Percentiles rank a stretch among this genome's conserved stretches.
These are phyloP conservation scores for Penicillium carneum DNA, from an alignment of 2,329 filamentous ascomycete species.

Conservation along the genomic window DNA sequence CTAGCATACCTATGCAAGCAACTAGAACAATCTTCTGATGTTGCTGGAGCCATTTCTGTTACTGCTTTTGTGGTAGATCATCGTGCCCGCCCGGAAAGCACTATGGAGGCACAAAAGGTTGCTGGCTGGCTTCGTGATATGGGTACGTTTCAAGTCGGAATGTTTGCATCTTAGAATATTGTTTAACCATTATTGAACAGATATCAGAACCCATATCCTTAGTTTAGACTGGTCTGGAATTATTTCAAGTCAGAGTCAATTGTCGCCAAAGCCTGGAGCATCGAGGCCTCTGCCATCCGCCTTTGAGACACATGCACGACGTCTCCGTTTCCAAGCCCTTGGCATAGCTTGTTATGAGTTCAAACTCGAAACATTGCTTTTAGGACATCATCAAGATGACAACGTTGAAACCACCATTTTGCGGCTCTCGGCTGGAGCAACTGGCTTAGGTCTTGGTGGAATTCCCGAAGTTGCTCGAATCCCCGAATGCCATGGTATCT, in stretches of 20 bases:
- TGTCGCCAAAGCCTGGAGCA: constrained; percentile 9
- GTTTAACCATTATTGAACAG: constrained; percentile 31
- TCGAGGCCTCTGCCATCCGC: constrained; percentile 61
- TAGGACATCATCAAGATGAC: constrained; percentile 89
- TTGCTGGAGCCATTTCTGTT: constrained; percentile 43
- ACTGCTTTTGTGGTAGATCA: constrained; percentile 69
- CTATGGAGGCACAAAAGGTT: constrained; percentile 62
- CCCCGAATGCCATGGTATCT: constrained; percentile 81
- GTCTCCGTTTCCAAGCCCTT: constrained; percentile 74
- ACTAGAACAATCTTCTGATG: constrained; percentile 43
- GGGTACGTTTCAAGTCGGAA: constrained; percentile 43
- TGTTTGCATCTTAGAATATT: background rate
- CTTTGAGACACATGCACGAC: constrained; percentile 79
- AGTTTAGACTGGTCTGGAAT: constrained; percentile 61
- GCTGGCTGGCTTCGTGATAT: constrained; percentile 54
- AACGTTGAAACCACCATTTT: constrained; percentile 88
- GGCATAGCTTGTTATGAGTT: constrained; percentile 65
- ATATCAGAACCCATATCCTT: constrained; percentile 47
- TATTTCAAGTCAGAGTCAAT: constrained; percentile 8
- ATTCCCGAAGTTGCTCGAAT: constrained; percentile 72
- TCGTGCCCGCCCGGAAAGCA: constrained; percentile 62
- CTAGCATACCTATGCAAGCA: constrained; percentile 75
- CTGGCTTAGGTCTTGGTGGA: constrained; percentile 73
- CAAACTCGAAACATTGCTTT: constrained; percentile 67
- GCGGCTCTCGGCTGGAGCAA: constrained; percentile 73